phyloP scores from a whole-genome alignment of 768 basidiomycete genomes.

The Hygrophoropsis aurantiaca region DNA sequence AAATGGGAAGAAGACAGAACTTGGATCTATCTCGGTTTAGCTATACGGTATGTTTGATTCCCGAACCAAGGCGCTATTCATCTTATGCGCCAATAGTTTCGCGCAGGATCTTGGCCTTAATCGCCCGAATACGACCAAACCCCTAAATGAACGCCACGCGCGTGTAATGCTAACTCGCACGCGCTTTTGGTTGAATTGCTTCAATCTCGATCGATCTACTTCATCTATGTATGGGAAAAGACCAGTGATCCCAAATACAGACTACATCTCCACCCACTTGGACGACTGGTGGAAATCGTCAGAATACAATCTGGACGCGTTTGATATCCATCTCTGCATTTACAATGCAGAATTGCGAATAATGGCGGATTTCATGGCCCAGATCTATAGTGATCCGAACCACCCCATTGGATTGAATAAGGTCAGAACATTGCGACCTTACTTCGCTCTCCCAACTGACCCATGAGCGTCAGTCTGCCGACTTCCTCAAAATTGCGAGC shows the following conservation, averaged over 20 bases:
- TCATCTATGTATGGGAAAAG: constrained; percentile 88
- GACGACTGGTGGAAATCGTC: constrained; percentile 72
- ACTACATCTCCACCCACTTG: constrained; percentile 74
- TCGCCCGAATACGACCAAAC: constrained; percentile 68
- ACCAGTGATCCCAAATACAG: constrained; percentile 72
- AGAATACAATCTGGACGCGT: constrained; percentile 64
- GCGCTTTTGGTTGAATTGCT: constrained; percentile 87
- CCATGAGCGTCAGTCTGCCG: constrained; percentile 45
- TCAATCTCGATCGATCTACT: constrained; percentile 87
- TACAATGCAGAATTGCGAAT: constrained; percentile 76
- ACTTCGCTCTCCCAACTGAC: constrained; percentile 2
- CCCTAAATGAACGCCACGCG: constrained; percentile 76
- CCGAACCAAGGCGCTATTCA: not conserved
- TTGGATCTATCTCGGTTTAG: constrained; percentile 88
- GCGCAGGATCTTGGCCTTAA: constrained; percentile 91
- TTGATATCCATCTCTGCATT: constrained; percentile 78
- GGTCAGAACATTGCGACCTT: no score
- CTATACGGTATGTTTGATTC: constrained; percentile 64
- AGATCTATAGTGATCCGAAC: constrained; percentile 70
- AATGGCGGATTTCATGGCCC: constrained; percentile 56
- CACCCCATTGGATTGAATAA: constrained; percentile 78
- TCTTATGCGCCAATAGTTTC: constrained; percentile 47
- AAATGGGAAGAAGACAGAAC: constrained; percentile 90
- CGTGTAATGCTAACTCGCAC: constrained; percentile 89
- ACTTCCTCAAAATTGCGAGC: constrained; percentile 63